phyloP scores from a whole-genome alignment of 805 yeast species.

The Candida xyloterini region DNA sequence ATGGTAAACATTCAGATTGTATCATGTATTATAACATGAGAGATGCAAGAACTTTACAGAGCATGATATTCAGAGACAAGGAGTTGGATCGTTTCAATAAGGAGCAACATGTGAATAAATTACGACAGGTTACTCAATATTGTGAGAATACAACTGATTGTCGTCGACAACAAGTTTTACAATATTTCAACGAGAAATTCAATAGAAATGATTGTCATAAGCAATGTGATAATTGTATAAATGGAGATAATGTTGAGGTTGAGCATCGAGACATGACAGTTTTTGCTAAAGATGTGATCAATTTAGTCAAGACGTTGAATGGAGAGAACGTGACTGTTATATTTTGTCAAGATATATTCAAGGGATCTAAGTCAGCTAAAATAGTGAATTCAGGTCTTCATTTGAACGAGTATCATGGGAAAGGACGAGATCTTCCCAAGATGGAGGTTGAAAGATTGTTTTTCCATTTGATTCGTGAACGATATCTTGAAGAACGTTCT shows the following conservation, averaged over 20 bases:
- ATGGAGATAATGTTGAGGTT: slow-evolving; percentile 38
- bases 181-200: slow-evolving; percentile 84
- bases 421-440: slow-evolving; percentile 61
- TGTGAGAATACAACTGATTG: slow-evolving; percentile 92
- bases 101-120: slow-evolving; percentile 72
- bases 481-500: slow-evolving; percentile 67
- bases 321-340: slow-evolving; percentile 65
- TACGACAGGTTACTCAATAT: slow-evolving; percentile 82
- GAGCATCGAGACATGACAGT: slow-evolving; percentile 67
- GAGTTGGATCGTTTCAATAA: slow-evolving; percentile 61
- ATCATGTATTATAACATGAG: slow-evolving; percentile 74
- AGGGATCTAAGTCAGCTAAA: slow-evolving; percentile 66
- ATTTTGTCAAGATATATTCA: slow-evolving; percentile 78
- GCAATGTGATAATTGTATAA: slow-evolving; percentile 83
- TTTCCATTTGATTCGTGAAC: slow-evolving; percentile 67
- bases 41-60: slow-evolving; percentile 75
- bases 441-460: slow-evolving; percentile 79
- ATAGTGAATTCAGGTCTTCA: slow-evolving; percentile 64
- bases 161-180: slow-evolving; percentile 82
- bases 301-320: slow-evolving; percentile 55
- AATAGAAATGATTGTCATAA: slow-evolving; percentile 60
- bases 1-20: slow-evolving; percentile 80
- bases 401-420: slow-evolving; percentile 59
- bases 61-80: slow-evolving; percentile 73
- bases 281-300: slow-evolving; percentile 55